phyloP scores from a whole-genome alignment of 169 alveolate genomes.

The Plasmodium gaboni region DNA sequence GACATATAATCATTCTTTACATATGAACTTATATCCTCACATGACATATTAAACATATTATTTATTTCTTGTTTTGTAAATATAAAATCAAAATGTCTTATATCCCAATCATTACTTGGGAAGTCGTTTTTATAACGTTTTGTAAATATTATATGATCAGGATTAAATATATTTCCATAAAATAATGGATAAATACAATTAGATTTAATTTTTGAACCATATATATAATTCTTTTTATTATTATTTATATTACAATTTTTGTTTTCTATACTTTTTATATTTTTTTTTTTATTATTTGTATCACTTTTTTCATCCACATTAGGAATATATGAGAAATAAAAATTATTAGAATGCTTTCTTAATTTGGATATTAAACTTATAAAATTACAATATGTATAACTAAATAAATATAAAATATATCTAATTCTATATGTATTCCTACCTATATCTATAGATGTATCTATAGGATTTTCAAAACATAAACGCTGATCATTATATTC shows the following conservation, averaged over 20 bases:
- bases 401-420: conserved; percentile 77
- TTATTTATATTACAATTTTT: background rate
- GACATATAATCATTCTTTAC: background rate
- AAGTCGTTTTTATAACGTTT: conserved; percentile 34
- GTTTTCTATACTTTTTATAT: background rate
- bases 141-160: conserved; percentile 54
- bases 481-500: conserved; percentile 30
- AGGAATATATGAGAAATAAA: too few species aligned
- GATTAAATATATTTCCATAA: conserved; percentile 39
- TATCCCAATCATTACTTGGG: conserved; percentile 39
- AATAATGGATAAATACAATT: conserved; percentile 30
- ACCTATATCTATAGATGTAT: conserved; percentile 54
- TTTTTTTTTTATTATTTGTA: too few species aligned
- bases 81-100: conserved; percentile 17
- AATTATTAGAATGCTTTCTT: background rate
- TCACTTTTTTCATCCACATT: too few species aligned
- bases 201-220: conserved; percentile 20
- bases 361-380: background rate
- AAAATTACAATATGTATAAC: conserved; percentile 25
- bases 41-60: conserved; percentile 34
- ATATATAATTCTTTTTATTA: background rate
- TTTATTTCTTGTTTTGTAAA: conserved; percentile 24
- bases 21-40: conserved; percentile 5
- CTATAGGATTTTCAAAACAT: conserved; percentile 81
- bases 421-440: conserved; percentile 65